A percentile compares a stretch with the other conserved stretches of the same genome.
Conservation (phyloP, 192 early-diverging fungal genomes). For the Chytriomyces sp. region DNA sequence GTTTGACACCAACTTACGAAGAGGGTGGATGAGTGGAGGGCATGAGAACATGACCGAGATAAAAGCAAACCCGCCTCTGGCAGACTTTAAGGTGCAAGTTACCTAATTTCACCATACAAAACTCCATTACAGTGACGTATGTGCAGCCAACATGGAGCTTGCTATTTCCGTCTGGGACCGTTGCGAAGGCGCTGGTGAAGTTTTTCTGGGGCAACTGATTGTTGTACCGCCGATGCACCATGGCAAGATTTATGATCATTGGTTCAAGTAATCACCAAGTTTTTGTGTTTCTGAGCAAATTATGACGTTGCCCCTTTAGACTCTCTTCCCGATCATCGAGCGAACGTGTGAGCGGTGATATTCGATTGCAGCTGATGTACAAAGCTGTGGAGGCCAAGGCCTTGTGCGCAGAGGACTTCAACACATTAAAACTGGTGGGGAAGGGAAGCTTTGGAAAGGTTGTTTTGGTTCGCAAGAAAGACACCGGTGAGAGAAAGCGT, state of each 20-base stretch:
- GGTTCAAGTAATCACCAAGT: conserved; percentile 39
- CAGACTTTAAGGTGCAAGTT: not conserved
- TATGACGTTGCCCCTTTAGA: conserved; percentile 19
- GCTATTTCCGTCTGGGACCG: conserved; percentile 60
- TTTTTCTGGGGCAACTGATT: conserved; percentile 55
- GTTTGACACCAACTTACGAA: not conserved
- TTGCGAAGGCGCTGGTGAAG: conserved; percentile 27
- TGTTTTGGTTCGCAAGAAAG: conserved; percentile 75
- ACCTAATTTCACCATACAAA: no score
- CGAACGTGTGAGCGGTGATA: conserved; percentile 53
- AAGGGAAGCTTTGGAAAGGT: conserved; percentile 83
- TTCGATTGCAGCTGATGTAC: conserved; percentile 57
- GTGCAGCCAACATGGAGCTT: conserved; percentile 47
- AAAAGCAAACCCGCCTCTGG: no score
- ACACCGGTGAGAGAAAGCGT: conserved; percentile 51
- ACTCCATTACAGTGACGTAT: conserved; percentile 46
- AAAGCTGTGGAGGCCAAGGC: conserved; percentile 43
- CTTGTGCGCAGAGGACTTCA: conserved; percentile 62
- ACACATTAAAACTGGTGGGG: conserved; percentile 73
- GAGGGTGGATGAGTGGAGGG: not conserved
- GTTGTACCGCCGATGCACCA: conserved; percentile 44
- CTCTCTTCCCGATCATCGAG: conserved; percentile 44
- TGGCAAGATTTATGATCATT: conserved; percentile 58
- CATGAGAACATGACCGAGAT: no score
- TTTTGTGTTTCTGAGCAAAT: not conserved